Percentiles rank a stretch among this genome's conserved stretches.
These are phyloP conservation scores for Entomortierella parvispora DNA, from an alignment of 192 early-diverging fungal species.

Conservation along the genomic window DNA sequence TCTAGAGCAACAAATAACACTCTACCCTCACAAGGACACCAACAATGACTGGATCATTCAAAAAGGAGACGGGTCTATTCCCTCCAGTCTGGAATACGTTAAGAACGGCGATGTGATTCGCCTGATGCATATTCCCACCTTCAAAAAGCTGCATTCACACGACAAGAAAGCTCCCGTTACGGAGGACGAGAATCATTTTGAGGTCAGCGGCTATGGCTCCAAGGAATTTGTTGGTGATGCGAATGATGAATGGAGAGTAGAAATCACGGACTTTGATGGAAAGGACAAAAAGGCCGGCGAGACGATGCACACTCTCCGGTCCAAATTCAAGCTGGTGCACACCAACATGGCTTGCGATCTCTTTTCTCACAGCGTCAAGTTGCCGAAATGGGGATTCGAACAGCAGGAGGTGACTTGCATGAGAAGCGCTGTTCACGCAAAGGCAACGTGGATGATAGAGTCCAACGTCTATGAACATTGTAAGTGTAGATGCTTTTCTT, in stretches of 20 bases:
- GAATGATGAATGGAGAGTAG: conserved; percentile 92
- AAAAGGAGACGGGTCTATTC: conserved; percentile 41
- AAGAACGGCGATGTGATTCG: conserved; percentile 80
- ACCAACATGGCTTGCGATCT: conserved; percentile 79
- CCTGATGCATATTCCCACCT: conserved; percentile 72
- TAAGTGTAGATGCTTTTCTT: too few species aligned
- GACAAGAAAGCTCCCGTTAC: conserved; percentile 73
- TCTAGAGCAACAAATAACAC: conserved; percentile 57
- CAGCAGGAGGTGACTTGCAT: conserved; percentile 96
- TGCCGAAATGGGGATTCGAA: conserved; percentile 94
- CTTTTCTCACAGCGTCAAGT: conserved; percentile 77
- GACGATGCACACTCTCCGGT: conserved; percentile 67
- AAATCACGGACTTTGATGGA: conserved; percentile 72
- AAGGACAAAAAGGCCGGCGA: conserved; percentile 60
- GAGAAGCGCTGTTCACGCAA: conserved; percentile 72
- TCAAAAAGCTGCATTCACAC: conserved; percentile 76
- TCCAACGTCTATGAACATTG: conserved; percentile 50
- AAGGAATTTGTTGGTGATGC: conserved; percentile 82
- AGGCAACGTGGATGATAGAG: conserved; percentile 86
- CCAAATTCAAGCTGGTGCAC: conserved; percentile 81
- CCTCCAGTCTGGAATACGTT: conserved; percentile 56
- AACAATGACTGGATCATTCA: conserved; percentile 87
- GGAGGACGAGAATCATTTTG: conserved; percentile 77
- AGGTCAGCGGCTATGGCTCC: conserved; percentile 73
- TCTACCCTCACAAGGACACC: conserved; percentile 72